Conservation (phyloP, 2,329 filamentous ascomycete genomes). For the Fusarium nelsonii region DNA sequence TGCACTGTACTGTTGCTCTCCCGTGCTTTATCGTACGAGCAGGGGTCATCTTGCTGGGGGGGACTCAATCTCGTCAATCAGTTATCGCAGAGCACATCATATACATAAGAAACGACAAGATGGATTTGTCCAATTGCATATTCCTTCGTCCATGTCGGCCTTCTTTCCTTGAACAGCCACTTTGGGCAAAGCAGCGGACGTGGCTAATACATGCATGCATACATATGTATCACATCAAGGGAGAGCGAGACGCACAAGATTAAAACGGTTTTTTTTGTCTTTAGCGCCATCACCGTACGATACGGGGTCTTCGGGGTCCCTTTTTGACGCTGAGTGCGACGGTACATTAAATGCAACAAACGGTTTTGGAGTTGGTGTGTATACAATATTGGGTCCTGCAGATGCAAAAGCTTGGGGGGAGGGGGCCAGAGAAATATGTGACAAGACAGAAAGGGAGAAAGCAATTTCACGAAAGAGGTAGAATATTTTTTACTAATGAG, state of each 20-base stretch:
- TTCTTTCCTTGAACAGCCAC: conserved; percentile 19
- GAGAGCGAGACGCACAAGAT: not conserved
- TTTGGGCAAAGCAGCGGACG: conserved; percentile 8
- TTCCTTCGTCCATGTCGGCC: conserved; percentile 12
- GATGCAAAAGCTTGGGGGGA: conserved; percentile 4
- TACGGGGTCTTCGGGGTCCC: not conserved
- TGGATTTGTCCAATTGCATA: conserved; percentile 11
- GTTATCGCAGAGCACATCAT: not conserved
- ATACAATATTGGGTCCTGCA: not conserved
- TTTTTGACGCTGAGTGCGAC: conserved; percentile 19
- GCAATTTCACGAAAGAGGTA: conserved; percentile 17
- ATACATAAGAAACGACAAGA: not conserved
- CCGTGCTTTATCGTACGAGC: conserved; percentile 32
- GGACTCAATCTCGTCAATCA: not conserved
- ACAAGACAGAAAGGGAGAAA: conserved; percentile 26
- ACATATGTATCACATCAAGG: conserved; percentile 10
- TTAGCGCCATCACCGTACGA: conserved; percentile 15
- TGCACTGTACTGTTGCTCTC: conserved; percentile 24
- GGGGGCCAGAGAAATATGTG: not conserved
- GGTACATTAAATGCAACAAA: not conserved
- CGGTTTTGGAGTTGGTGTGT: conserved; percentile 15
- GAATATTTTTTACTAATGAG: conserved; percentile 25
- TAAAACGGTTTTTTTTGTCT: conserved; percentile 16
- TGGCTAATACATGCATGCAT: not conserved
- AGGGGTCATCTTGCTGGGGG: conserved; percentile 9